Evolutionary conservation across 148 eudicot species (phyloP).

Genomic region (Talinum fruticosum): DNA sequence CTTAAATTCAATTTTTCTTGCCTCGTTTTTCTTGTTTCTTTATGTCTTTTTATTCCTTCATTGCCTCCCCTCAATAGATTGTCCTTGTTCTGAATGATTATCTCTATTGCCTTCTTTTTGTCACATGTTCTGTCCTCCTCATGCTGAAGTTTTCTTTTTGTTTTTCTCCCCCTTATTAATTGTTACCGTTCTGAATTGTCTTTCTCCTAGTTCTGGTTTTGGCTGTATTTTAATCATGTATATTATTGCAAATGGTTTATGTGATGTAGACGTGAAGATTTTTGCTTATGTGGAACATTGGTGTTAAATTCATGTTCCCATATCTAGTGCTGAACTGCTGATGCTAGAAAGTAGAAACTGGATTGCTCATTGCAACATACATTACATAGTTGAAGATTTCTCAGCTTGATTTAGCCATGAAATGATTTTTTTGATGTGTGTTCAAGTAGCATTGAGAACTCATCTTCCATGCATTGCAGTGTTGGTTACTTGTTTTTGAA

Average conservation of each 20-base stretch:
- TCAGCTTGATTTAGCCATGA: background rate
- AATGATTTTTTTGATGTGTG: background rate
- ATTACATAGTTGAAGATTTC: too few species aligned
- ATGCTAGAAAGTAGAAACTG: background rate
- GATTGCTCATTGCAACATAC: too few species aligned
- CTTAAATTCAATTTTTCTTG: too few species aligned
- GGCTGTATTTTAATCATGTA: background rate
- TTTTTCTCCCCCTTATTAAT: background rate
- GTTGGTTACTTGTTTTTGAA: constrained; percentile 10
- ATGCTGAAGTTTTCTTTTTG: background rate
- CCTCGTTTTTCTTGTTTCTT: too few species aligned
- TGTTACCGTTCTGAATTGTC: background rate
- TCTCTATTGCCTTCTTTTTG: background rate
- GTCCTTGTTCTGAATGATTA: too few species aligned
- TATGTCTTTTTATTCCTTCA: too few species aligned
- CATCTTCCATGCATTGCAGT: background rate
- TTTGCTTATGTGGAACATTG: background rate
- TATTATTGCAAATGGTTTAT: too few species aligned
- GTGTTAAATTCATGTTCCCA: background rate
- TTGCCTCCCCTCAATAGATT: too few species aligned
- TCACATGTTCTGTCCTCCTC: background rate
- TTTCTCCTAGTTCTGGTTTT: background rate
- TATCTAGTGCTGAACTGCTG: too few species aligned
- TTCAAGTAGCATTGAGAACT: background rate
- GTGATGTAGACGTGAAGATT: background rate